Percentiles rank a stretch among this genome's conserved stretches.
Evolutionary conservation across 1,284 basidiomycete species (phyloP).

Genomic region (Termitomyces sp.): DNA sequence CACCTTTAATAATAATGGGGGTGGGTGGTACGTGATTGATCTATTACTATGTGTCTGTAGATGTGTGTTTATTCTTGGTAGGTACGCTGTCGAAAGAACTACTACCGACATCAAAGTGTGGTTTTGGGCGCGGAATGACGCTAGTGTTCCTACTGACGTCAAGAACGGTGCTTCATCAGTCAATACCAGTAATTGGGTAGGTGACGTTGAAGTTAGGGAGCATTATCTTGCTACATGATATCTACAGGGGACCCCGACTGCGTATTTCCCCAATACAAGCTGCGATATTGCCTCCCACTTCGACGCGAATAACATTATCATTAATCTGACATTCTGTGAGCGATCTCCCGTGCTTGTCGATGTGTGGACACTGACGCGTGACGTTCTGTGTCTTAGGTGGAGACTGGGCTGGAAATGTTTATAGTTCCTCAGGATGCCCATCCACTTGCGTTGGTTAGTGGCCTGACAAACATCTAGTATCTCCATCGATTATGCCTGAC

Average conservation of each 20-base stretch:
- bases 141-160: constrained; percentile 34
- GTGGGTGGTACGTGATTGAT: constrained; percentile 43
- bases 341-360: background rate
- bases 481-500: background rate
- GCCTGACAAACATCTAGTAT: background rate
- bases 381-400: constrained; percentile 29
- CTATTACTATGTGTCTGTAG: background rate
- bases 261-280: constrained; percentile 39
- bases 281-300: constrained; percentile 40
- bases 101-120: constrained; percentile 41
- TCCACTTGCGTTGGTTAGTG: constrained; percentile 33
- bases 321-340: constrained; percentile 40
- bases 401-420: constrained; percentile 32
- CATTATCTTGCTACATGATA: background rate
- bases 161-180: constrained; percentile 31
- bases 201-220: constrained; percentile 6
- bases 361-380: background rate
- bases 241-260: constrained; percentile 35
- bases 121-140: constrained; percentile 45
- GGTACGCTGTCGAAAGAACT: constrained; percentile 46
- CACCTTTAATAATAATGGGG: constrained; percentile 53
- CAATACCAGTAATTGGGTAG: constrained; percentile 42
- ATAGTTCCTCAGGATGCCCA: constrained; percentile 23
- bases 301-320: constrained; percentile 42
- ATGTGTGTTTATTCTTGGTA: constrained; percentile 1